These are phyloP conservation scores for Phytophthora sp. DNA, from an alignment of 352 stramenopile genomes.

Conservation along the genomic window DNA sequence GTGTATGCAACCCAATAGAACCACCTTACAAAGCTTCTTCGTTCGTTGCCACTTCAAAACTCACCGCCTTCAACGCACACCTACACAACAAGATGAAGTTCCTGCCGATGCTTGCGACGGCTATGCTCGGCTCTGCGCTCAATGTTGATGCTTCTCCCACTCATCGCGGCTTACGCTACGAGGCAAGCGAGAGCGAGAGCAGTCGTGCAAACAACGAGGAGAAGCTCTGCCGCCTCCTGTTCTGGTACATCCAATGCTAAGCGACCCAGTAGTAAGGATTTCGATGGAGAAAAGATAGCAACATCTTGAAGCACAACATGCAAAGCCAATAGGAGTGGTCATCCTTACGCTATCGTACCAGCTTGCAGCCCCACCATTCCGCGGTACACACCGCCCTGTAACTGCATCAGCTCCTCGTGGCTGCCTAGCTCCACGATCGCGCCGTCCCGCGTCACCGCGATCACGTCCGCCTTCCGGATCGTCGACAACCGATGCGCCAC, in stretches of 20 bases:
- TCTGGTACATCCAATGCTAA: too few relatives aligned
- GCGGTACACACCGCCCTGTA: slow-evolving; percentile 41
- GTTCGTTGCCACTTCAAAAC: neutral
- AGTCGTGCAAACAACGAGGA: too few relatives aligned
- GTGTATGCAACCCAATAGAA: too few relatives aligned
- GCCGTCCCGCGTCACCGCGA: slow-evolving; percentile 42
- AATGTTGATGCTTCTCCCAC: neutral
- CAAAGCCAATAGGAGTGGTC: too few relatives aligned
- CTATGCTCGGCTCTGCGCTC: neutral
- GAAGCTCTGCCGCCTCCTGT: too few relatives aligned
- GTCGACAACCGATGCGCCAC: slow-evolving; percentile 92
- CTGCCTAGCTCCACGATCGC: slow-evolving; percentile 87
- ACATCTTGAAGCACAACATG: too few relatives aligned
- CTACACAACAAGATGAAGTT: slow-evolving; percentile 1
- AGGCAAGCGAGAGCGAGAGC: too few relatives aligned
- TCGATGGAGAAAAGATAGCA: too few relatives aligned
- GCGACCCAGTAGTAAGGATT: too few relatives aligned
- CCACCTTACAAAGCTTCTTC: neutral
- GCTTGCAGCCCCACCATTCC: slow-evolving; percentile 21
- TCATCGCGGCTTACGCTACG: too few relatives aligned
- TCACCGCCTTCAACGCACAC: slow-evolving; percentile 1
- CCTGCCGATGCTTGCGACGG: neutral
- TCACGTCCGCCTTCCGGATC: slow-evolving; percentile 89
- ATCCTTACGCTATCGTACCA: too few relatives aligned
- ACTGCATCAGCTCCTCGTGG: slow-evolving; percentile 71